A percentile compares a stretch with the other conserved stretches of the same genome.
These are phyloP conservation scores for Sarocladium oryzae DNA, from an alignment of 2,329 filamentous ascomycete genomes.

Conservation along the genomic window DNA sequence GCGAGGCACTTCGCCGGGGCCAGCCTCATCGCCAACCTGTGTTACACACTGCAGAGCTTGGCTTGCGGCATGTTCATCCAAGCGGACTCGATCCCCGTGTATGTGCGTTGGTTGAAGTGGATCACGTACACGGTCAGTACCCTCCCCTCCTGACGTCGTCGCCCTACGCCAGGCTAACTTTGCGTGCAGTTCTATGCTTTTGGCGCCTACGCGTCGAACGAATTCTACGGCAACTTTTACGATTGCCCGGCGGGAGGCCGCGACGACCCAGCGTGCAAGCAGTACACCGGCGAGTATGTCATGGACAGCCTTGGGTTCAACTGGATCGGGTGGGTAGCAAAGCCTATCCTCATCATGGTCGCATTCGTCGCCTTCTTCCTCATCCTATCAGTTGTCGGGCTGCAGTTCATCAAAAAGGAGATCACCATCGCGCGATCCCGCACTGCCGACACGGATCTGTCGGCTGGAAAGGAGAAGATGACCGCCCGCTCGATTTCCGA, in stretches of 20 bases:
- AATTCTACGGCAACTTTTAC: constrained; percentile 67
- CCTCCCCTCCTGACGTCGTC: background rate
- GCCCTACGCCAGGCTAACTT: constrained; percentile 13
- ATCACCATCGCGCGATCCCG: constrained; percentile 63
- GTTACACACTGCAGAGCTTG: constrained; percentile 67
- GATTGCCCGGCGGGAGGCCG: constrained; percentile 62
- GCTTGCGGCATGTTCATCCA: constrained; percentile 74
- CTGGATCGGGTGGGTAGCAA: constrained; percentile 52
- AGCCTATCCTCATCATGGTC: constrained; percentile 57
- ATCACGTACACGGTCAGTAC: constrained; percentile 48
- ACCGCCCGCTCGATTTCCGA: constrained; percentile 42
- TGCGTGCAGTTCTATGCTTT: constrained; percentile 57
- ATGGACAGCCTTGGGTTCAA: constrained; percentile 65
- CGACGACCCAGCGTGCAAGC: constrained; percentile 56
- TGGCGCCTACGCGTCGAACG: constrained; percentile 64
- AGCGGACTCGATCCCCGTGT: constrained; percentile 64
- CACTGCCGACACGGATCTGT: constrained; percentile 52
- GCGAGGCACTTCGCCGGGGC: constrained; percentile 63
- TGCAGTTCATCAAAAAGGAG: constrained; percentile 59
- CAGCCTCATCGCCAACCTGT: constrained; percentile 65
- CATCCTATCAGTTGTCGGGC: constrained; percentile 49
- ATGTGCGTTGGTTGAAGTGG: constrained; percentile 73
- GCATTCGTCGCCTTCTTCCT: constrained; percentile 60
- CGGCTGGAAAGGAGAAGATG: constrained; percentile 66
- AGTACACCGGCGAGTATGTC: constrained; percentile 64